A percentile compares a stretch with the other conserved stretches of the same genome.
These are phyloP conservation scores for Puccinellia tenuiflora DNA, from an alignment of 176 grass and related monocot species.

Conservation along the genomic window DNA sequence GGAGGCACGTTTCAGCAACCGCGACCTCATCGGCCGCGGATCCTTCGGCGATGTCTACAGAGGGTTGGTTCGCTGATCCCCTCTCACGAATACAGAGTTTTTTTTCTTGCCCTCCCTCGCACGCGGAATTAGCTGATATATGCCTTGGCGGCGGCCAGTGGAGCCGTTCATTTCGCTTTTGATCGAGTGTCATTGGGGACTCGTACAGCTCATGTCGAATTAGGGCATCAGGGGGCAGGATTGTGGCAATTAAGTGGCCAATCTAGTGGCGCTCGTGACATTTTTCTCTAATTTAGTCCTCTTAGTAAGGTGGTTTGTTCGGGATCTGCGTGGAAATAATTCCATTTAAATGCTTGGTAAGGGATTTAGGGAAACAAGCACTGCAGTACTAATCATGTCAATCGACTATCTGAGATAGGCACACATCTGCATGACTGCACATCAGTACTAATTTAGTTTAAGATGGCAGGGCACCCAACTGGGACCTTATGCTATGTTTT, in stretches of 20 bases:
- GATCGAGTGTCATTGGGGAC: conserved; percentile 30
- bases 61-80: conserved; percentile 40
- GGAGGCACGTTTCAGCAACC: conserved; percentile 71
- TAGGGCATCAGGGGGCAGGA: not conserved
- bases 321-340: not conserved
- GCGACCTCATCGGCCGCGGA: conserved; percentile 82
- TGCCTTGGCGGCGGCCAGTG: not conserved
- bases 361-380: not conserved
- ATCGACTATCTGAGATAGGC: not conserved
- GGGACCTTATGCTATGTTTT: not conserved
- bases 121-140: conserved; percentile 14
- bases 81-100: not conserved
- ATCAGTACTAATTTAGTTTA: conserved; percentile 1
- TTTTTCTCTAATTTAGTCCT: not conserved
- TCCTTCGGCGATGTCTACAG: conserved; percentile 92
- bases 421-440: too few relatives aligned
- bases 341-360: not conserved
- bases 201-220: not conserved
- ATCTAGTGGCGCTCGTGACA: not conserved
- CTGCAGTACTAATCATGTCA: not conserved
- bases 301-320: conserved; percentile 12
- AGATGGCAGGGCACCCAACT: not conserved
- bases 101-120: not conserved
- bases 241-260: conserved; percentile 14
- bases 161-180: not conserved